These are phyloP conservation scores for Chrysophaeum taylorii DNA, from an alignment of 352 stramenopile genomes.

Conservation along the genomic window DNA sequence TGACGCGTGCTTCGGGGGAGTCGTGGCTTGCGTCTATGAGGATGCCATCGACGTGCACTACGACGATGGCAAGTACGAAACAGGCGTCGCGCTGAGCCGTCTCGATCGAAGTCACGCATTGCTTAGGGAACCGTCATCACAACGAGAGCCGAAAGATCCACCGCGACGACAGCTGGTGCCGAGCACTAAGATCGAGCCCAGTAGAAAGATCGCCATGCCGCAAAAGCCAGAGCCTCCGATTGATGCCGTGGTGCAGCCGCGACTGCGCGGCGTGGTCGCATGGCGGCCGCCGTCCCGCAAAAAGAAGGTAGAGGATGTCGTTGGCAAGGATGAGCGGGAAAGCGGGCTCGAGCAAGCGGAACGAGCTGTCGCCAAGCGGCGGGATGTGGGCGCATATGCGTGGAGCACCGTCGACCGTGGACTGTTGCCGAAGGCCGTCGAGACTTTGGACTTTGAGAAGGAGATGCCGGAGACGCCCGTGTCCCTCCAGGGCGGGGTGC, in stretches of 20 bases:
- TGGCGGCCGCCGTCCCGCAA: not conserved
- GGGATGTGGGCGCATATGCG: not conserved
- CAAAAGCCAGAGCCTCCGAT: too few species aligned
- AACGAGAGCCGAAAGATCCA: too few species aligned
- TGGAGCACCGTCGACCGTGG: not conserved
- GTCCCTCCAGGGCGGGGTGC: not conserved
- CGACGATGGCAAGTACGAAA: not conserved
- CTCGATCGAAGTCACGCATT: too few species aligned
- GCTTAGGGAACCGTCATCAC: too few species aligned
- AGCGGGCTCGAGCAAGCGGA: too few species aligned
- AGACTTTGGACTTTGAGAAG: not conserved
- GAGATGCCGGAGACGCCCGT: not conserved
- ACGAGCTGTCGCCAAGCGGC: not conserved
- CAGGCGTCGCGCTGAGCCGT: not conserved
- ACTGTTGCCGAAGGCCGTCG: not conserved
- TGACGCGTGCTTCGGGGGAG: not conserved
- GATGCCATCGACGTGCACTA: not conserved
- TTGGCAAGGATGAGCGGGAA: too few species aligned
- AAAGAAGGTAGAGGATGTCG: not conserved
- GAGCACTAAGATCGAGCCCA: too few species aligned
- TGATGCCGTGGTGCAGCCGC: too few species aligned
- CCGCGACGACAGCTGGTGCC: too few species aligned
- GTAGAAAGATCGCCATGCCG: too few species aligned
- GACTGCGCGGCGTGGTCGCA: not conserved
- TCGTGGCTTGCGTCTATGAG: not conserved